These are phyloP conservation scores for Lagenidium giganteum DNA, from an alignment of 352 stramenopile genomes.

Conservation along the genomic window DNA sequence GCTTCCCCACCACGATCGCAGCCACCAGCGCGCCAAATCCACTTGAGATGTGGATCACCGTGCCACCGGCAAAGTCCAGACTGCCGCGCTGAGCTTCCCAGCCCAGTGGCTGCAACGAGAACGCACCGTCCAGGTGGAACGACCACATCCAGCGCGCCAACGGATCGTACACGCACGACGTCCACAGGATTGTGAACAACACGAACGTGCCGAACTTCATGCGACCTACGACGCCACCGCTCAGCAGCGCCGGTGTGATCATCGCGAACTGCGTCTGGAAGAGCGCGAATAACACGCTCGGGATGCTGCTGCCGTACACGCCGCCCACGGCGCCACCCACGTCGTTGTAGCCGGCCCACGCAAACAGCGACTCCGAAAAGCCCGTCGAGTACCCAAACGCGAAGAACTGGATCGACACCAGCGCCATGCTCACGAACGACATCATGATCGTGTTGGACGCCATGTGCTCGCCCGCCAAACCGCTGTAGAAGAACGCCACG, in stretches of 20 bases:
- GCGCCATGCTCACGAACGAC: constrained; percentile 22
- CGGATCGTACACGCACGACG: constrained; percentile 36
- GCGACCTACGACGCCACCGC: constrained; percentile 30
- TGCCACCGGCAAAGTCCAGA: constrained; percentile 41
- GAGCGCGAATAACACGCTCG: constrained; percentile 21
- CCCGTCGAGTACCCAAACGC: constrained; percentile 24
- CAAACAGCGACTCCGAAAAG: constrained; percentile 14
- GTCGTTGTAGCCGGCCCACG: constrained; percentile 15
- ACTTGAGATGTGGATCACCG: constrained; percentile 35
- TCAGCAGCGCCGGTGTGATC: constrained; percentile 33
- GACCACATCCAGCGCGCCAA: constrained; percentile 46
- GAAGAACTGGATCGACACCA: constrained; percentile 29
- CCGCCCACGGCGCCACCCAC: constrained; percentile 6
- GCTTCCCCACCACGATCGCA: constrained; percentile 20
- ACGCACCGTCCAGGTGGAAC: constrained; percentile 16
- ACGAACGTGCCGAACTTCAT: constrained; percentile 30
- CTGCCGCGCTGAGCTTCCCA: constrained; percentile 14
- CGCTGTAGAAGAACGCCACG: constrained; percentile 33
- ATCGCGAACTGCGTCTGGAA: constrained; percentile 39
- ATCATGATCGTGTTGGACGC: constrained; percentile 30
- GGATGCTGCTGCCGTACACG: constrained; percentile 20
- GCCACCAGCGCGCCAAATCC: constrained; percentile 25
- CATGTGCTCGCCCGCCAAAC: constrained; percentile 20
- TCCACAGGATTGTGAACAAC: constrained; percentile 31
- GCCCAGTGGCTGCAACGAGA: constrained; percentile 3